Percentiles rank a stretch among this genome's conserved stretches.
These are phyloP conservation scores for Colletotrichum camelliae DNA, from an alignment of 2,329 filamentous ascomycete species.

Conservation along the genomic window DNA sequence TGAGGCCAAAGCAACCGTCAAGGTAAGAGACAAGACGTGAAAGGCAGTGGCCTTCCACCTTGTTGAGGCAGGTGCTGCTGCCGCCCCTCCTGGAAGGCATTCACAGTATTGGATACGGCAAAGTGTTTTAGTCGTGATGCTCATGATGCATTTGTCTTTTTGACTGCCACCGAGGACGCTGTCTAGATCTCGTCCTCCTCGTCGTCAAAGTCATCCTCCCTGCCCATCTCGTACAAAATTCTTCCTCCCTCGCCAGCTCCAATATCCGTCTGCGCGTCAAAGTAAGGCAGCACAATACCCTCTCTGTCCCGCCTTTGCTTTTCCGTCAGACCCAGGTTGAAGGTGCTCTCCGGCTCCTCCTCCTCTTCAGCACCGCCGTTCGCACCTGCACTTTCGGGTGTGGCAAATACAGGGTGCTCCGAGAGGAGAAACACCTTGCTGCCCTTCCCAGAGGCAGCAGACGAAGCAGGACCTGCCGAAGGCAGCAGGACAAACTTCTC, in stretches of 20 bases:
- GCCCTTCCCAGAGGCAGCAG: not conserved
- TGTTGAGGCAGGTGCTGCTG: not conserved
- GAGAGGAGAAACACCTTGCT: slow-evolving; percentile 66
- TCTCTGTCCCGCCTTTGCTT: slow-evolving; percentile 88
- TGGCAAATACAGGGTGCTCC: slow-evolving; percentile 75
- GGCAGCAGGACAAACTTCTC: slow-evolving; percentile 67
- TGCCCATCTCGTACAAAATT: slow-evolving; percentile 96
- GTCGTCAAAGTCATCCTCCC: slow-evolving; percentile 96
- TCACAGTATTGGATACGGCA: not conserved
- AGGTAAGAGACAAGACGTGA: not conserved
- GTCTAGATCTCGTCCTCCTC: slow-evolving; percentile 87
- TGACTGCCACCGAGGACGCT: not conserved
- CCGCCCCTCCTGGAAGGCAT: not conserved
- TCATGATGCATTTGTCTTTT: not conserved
- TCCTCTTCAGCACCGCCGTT: slow-evolving; percentile 40
- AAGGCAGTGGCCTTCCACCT: not conserved
- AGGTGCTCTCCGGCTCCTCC: slow-evolving; percentile 74
- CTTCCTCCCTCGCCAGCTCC: slow-evolving; percentile 85
- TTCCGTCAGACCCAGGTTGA: slow-evolving; percentile 86
- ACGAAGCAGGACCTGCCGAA: slow-evolving; percentile 5
- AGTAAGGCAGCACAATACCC: slow-evolving; percentile 91
- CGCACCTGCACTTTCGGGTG: slow-evolving; percentile 41
- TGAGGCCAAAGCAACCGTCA: not conserved
- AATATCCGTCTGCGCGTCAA: slow-evolving; percentile 87
- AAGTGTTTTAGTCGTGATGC: not conserved